A percentile compares a stretch with the other conserved stretches of the same genome.
These are phyloP conservation scores for Pseudogymnoascus sp. DNA, from an alignment of 2,329 filamentous ascomycete species.

Conservation along the genomic window DNA sequence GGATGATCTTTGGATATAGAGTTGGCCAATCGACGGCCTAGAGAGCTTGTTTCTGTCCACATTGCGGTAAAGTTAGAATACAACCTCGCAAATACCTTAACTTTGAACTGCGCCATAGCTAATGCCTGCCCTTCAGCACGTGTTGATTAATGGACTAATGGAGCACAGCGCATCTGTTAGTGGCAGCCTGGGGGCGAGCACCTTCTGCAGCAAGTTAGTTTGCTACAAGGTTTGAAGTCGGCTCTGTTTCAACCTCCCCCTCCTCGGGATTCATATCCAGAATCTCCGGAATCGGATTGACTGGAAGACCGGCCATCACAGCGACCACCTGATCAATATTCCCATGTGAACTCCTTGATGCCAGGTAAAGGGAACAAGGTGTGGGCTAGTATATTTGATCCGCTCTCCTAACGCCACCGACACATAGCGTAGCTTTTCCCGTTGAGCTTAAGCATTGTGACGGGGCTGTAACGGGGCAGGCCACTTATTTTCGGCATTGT, in stretches of 20 bases:
- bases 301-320: not conserved
- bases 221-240: not conserved
- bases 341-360: not conserved
- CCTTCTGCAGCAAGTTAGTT: slow-evolving; percentile 5
- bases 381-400: not conserved
- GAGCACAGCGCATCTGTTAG: not conserved
- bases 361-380: not conserved
- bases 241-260: not conserved
- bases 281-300: not conserved
- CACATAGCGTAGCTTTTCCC: not conserved
- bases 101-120: not conserved
- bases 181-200: not conserved
- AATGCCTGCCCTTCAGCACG: not conserved
- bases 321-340: not conserved
- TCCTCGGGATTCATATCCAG: not conserved
- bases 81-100: not conserved
- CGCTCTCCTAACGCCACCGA: not conserved
- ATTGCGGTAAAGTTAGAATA: not conserved
- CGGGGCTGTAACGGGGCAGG: not conserved
- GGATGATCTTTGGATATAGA: not conserved
- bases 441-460: not conserved
- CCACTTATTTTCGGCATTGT: not conserved
- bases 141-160: slow-evolving; percentile 1
- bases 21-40: not conserved
- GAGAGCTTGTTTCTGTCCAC: not conserved